Evolutionary conservation across 2,329 filamentous ascomycete genomes (phyloP), one percentile per base, ranked within the genome.

Genomic region (Akanthomyces muscarius): DNA sequence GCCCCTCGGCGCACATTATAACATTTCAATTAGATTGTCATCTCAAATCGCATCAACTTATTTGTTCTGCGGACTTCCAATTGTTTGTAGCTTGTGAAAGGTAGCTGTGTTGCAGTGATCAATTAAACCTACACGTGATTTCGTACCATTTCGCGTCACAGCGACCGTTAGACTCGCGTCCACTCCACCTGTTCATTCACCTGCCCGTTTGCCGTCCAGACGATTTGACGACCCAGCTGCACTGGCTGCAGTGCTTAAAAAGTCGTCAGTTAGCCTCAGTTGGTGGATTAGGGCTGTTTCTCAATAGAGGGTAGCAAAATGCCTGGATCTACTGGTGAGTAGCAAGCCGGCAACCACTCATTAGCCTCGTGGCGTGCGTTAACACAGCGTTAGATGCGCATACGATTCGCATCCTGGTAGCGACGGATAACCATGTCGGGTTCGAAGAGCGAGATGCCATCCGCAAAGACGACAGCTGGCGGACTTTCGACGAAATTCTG

Each of bases 371-470:
- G 28, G 16, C 25, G 33, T 21, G 25, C 36, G 36, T 38, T 50
- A 50, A 59, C 45, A 14, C 6, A 33, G 42, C 59, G 61, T 5
- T 59, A 83, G 82, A 79, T 62, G 77, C 90, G 69, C 92, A 99
- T 78, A 96, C 92, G 0, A 97, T 99, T 71, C 91, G 92, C 67
- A 95, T 99, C 68, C 87, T 99, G 44, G 84, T 99, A 65, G 89
- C 95, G 45, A 98, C 94, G 18, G 95, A 99, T 75, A 98, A 96
- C 69, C 95, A 99, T 89, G 95, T 99, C 65, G 95, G 95, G 59
- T 98, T 92, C 76, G 91, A 92, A 72, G 95, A 99, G 77, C 88
- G 93, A 70, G 93, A 99, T 75, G 86, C 91, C 1, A 90, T 95
- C 65, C 91, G 95, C n/a, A 94, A 93, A 67, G 91, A 98, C 74